Evolutionary conservation across 2,329 filamentous ascomycete genomes (phyloP).

Genomic region (Xylaria sp.): DNA sequence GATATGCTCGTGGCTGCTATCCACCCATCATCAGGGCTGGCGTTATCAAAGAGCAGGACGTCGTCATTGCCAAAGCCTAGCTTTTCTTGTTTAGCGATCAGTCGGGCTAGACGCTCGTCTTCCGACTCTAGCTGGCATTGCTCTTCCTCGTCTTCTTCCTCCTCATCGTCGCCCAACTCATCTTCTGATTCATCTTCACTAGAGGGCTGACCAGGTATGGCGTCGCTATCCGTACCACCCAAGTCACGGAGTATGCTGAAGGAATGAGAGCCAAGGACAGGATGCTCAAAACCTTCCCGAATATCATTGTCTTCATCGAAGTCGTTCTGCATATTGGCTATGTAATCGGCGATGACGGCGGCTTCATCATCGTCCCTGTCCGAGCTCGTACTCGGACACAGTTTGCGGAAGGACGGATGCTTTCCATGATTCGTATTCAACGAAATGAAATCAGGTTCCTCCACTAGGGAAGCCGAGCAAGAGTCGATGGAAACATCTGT

Average conservation of each 20-base stretch:
- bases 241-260: constrained; percentile 53
- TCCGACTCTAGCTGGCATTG: constrained; percentile 52
- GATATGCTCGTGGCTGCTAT: constrained; percentile 40
- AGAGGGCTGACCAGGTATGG: constrained; percentile 43
- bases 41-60: constrained; percentile 65
- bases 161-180: constrained; percentile 48
- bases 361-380: constrained; percentile 57
- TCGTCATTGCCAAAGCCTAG: constrained; percentile 70
- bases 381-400: constrained; percentile 6
- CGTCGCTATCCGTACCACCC: constrained; percentile 56
- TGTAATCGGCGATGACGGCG: constrained; percentile 73
- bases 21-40: constrained; percentile 52
- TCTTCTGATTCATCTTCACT: constrained; percentile 45
- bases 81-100: constrained; percentile 70
- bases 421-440: constrained; percentile 38
- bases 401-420: constrained; percentile 27
- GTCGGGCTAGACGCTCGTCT: constrained; percentile 70
- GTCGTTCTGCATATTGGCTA: constrained; percentile 69
- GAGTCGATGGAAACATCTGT: constrained; percentile 8
- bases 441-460: constrained; percentile 40
- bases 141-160: constrained; percentile 52
- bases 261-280: constrained; percentile 40
- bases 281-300: constrained; percentile 38
- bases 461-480: neutral
- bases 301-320: constrained; percentile 43